Evolutionary conservation across 164 flowering plant genomes (phyloP).

Genomic region (Magnolia sinica): DNA sequence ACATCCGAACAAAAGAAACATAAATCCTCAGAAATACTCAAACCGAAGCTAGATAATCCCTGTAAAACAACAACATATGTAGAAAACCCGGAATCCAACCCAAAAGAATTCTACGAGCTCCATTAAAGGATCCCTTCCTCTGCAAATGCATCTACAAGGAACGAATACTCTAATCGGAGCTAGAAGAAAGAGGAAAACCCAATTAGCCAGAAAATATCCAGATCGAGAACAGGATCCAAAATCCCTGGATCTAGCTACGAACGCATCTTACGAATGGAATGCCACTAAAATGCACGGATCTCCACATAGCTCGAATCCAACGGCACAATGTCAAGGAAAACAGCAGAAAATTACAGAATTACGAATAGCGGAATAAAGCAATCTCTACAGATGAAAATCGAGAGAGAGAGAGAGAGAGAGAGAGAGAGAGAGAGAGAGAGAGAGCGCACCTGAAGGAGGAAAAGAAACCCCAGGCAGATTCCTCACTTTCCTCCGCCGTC

Average conservation of each 20-base stretch:
- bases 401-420: too few relatives aligned
- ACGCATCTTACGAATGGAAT: not conserved
- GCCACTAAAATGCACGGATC: not conserved
- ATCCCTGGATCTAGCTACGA: not conserved
- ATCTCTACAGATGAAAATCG: not conserved
- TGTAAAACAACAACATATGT: too few relatives aligned
- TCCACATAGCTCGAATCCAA: not conserved
- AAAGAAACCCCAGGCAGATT: conserved; percentile 3
- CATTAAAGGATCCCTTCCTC: not conserved
- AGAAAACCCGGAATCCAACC: not conserved
- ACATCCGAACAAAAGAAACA: not conserved
- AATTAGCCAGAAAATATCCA: too few relatives aligned
- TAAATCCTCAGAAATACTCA: too few relatives aligned
- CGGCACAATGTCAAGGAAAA: not conserved
- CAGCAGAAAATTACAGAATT: not conserved
- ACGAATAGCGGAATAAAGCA: too few relatives aligned
- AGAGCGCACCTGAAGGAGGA: not conserved
- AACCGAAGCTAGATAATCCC: not conserved
- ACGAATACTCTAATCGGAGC: not conserved
- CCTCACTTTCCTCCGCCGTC: conserved; percentile 6
- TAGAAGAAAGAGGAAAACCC: not conserved
- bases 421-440: not conserved
- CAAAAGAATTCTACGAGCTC: not conserved
- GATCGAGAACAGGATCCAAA: not conserved
- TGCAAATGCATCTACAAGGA: not conserved